These are phyloP conservation scores for Populus trichocarpa DNA, from an alignment of 441 rosid genomes.

Conservation along the genomic window DNA sequence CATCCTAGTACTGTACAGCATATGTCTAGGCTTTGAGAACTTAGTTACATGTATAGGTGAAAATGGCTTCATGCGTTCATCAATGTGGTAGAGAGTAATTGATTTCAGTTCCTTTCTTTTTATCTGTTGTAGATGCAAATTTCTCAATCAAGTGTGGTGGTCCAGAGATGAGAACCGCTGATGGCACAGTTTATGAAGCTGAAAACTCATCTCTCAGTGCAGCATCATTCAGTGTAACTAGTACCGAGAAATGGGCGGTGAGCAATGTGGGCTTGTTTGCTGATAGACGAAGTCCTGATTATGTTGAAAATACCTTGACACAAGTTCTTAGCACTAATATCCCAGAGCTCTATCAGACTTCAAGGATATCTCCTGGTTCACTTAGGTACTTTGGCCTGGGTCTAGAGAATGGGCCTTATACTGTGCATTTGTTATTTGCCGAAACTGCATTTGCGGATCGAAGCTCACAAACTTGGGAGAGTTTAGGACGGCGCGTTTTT, in stretches of 20 bases:
- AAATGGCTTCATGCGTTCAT: background rate
- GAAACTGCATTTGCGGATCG: conserved; percentile 40
- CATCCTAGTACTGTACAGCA: background rate
- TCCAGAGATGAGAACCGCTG: conserved; percentile 20
- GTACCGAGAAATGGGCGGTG: conserved; percentile 56
- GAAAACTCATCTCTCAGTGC: conserved; percentile 42
- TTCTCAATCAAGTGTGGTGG: conserved; percentile 67
- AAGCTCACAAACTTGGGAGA: conserved; percentile 33
- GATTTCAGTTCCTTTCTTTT: background rate
- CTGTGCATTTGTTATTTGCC: conserved; percentile 42
- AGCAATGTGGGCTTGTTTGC: conserved; percentile 53
- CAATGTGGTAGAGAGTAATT: background rate
- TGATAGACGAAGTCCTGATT: conserved; percentile 28
- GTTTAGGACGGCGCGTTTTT: conserved; percentile 50
- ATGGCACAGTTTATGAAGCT: conserved; percentile 35
- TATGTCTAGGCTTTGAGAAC: background rate
- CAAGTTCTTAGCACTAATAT: conserved; percentile 23
- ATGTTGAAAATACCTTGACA: conserved; percentile 13
- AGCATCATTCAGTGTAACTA: conserved; percentile 34
- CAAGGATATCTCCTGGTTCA: conserved; percentile 44
- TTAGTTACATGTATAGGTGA: background rate
- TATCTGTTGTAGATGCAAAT: conserved; percentile 40
- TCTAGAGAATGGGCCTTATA: conserved; percentile 41
- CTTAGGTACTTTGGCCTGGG: conserved; percentile 47
- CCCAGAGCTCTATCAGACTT: conserved; percentile 32